A percentile compares a stretch with the other conserved stretches of the same genome.
These are phyloP conservation scores for Discostella stelligeroides DNA, from an alignment of 108 stramenopile genomes.

Conservation along the genomic window DNA sequence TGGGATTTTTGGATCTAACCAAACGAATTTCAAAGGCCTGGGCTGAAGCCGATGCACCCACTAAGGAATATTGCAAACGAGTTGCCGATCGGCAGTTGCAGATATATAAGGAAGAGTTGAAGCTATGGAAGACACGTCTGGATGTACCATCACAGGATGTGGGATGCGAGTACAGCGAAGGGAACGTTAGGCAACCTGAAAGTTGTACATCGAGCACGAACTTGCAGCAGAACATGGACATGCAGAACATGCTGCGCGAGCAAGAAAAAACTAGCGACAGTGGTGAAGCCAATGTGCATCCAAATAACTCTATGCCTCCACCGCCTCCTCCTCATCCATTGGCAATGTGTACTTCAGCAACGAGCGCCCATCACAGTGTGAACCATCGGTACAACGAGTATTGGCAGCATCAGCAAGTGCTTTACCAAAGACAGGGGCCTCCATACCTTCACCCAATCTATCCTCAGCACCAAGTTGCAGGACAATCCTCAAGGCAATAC, in stretches of 20 bases:
- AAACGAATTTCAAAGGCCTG: constrained; percentile 57
- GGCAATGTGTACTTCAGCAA: too few species aligned
- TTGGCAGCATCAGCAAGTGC: background rate
- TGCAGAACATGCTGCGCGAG: too few species aligned
- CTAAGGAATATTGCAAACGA: constrained; percentile 61
- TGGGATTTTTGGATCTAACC: constrained; percentile 44
- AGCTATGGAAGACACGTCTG: constrained; percentile 12
- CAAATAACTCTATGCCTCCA: too few species aligned
- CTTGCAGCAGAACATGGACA: too few species aligned
- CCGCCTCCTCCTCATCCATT: too few species aligned
- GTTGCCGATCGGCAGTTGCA: constrained; percentile 39
- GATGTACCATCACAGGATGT: background rate
- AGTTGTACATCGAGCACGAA: too few species aligned
- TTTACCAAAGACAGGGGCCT: background rate
- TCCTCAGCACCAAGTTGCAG: background rate
- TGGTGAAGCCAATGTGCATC: too few species aligned
- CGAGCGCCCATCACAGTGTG: too few species aligned
- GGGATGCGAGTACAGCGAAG: background rate
- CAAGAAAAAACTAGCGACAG: too few species aligned
- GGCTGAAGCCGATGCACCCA: constrained; percentile 51
- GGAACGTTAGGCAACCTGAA: background rate
- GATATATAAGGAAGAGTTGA: constrained; percentile 40
- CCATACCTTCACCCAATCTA: background rate
- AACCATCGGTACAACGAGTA: too few species aligned
- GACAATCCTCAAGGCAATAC: background rate